Percentiles rank a stretch among this genome's conserved stretches.
Evolutionary conservation across 768 basidiomycete species (phyloP).

Genomic region (Infundibulicybe gibba): DNA sequence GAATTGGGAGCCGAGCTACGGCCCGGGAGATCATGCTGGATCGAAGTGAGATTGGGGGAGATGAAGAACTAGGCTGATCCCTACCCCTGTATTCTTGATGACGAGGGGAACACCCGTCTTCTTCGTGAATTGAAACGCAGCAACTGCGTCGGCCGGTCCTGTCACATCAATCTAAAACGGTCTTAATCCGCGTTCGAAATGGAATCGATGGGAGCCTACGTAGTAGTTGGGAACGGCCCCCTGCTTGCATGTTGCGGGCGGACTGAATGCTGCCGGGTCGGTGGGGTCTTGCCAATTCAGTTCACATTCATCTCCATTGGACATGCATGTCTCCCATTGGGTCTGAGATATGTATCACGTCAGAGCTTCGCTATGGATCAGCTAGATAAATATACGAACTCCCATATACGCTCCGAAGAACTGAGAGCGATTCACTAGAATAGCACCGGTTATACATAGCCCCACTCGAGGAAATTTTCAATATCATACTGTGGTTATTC

Average conservation of each 20-base stretch:
- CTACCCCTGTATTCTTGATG: slow-evolving; percentile 50
- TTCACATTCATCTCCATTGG: too few relatives aligned
- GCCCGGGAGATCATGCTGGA: slow-evolving; percentile 46
- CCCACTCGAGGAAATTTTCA: slow-evolving; percentile 8
- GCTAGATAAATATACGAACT: too few relatives aligned
- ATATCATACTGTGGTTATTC: too few relatives aligned
- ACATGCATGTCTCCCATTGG: too few relatives aligned
- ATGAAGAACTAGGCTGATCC: slow-evolving; percentile 5
- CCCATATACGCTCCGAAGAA: too few relatives aligned
- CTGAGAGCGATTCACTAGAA: too few relatives aligned
- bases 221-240: slow-evolving; percentile 26
- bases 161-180: slow-evolving; percentile 36
- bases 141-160: slow-evolving; percentile 31
- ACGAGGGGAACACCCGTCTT: slow-evolving; percentile 34
- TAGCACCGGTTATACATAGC: slow-evolving; percentile 13
- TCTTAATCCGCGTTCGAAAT: too few relatives aligned
- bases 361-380: too few relatives aligned
- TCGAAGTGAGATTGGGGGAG: neutral
- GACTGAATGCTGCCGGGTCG: slow-evolving; percentile 14
- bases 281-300: slow-evolving; percentile 14
- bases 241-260: slow-evolving; percentile 16
- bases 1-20: slow-evolving; percentile 41
- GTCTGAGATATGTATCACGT: too few relatives aligned
- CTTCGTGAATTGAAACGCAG: slow-evolving; percentile 41
- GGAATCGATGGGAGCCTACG: slow-evolving; percentile 11